Evolutionary conservation across 2,329 filamentous ascomycete genomes (phyloP), one percentile per base, ranked within the genome.

Genomic region (Emmonsiellopsis sp.): DNA sequence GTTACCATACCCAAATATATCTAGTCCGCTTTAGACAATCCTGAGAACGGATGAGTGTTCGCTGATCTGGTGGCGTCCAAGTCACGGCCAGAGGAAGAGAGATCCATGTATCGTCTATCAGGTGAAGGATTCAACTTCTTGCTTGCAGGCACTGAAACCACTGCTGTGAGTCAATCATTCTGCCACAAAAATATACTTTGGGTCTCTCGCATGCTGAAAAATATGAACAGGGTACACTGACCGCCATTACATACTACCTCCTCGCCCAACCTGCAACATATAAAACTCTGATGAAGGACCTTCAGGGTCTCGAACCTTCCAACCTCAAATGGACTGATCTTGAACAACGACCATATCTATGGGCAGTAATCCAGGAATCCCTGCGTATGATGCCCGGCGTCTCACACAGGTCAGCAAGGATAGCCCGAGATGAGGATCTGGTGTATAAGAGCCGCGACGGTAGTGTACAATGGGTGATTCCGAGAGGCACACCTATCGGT

Each of bases 291-390:
- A 52, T 53, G 2, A 45, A 58, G 5, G 70, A 71, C 50, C 58
- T 51, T 21, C n/a, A 51, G 49, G 50, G 50, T 6, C 11, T 72
- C 1, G 43, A 57, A 0, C 52, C 55, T 5, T 60, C 56, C 9
- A 60, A 65, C 1, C 50, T 63, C 4, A 62, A 70, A 32, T 62
- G 63, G 0, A 58, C 57, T 0, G 53, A 59, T 1, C 64, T 74
- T 1, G 71, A 73, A 54, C 60, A 62, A 44, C 61, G 68, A 0
- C 68, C 71, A 0, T 74, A 72, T 46, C 58, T 74, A 0, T 60
- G 63, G 36, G 69, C 67, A 2, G 65, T 73, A 2, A 61, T 74
- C 9, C 64, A 68, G 21, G 71, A 74, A 48, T 62, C 65, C 0
- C 52, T 74, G 5, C 68, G 71, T 0, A 60, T 74, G 56, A 55